Conservation (phyloP, 2,329 filamentous ascomycete species). For the Fusarium abutilonis region DNA sequence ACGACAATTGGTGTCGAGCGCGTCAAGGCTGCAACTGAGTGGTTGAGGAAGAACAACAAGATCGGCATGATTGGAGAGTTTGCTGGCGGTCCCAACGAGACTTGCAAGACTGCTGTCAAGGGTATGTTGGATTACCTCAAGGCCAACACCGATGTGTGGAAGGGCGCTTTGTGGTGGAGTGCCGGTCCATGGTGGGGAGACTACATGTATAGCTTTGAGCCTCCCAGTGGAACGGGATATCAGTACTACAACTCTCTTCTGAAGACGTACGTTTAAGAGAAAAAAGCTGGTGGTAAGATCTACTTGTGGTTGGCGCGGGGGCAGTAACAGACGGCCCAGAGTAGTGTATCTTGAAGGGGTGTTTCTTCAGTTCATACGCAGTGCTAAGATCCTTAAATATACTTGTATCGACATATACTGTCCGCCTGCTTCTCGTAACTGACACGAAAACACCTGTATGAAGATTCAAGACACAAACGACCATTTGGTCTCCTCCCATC, state of each 20-base stretch:
- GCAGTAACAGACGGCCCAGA: no score
- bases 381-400: no score
- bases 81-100: constrained; percentile 62
- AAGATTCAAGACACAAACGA: constrained; percentile 9
- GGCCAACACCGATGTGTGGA: constrained; percentile 67
- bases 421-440: no score
- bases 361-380: background rate
- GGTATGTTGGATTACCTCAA: constrained; percentile 62
- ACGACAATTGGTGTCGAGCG: constrained; percentile 61
- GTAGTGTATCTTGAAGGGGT: rapidly evolving
- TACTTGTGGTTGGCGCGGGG: no score
- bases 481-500: constrained; percentile 24
- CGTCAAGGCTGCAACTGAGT: constrained; percentile 60
- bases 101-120: constrained; percentile 63
- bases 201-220: constrained; percentile 61
- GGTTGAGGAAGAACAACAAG: constrained; percentile 66
- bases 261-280: constrained; percentile 43
- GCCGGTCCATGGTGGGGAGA: constrained; percentile 68
- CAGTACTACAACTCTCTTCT: constrained; percentile 44
- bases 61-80: constrained; percentile 65
- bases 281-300: no score
- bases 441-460: no score
- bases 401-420: no score
- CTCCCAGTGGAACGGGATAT: constrained; percentile 57
- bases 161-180: constrained; percentile 66